Percentiles rank a stretch among this genome's conserved stretches.
Conservation (phyloP, 2,329 filamentous ascomycete species). For the Aspergillus neotritici region DNA sequence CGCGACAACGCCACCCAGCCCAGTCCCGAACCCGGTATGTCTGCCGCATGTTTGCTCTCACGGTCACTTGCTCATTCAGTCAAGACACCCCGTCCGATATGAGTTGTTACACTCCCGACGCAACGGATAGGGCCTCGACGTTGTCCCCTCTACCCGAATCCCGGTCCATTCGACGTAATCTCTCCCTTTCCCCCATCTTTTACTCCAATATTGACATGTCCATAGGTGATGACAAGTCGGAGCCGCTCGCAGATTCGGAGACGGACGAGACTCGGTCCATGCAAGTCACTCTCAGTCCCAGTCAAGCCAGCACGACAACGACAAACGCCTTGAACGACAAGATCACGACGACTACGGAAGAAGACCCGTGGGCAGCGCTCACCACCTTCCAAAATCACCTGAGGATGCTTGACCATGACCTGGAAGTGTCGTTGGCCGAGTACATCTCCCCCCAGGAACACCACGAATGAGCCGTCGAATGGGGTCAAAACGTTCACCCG, state of each 20-base stretch:
- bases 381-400: conserved; percentile 15
- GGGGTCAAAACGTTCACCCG: too few relatives aligned
- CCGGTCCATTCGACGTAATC: conserved; percentile 19
- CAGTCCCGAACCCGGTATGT: conserved; percentile 32
- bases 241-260: conserved; percentile 22
- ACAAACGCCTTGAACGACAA: conserved; percentile 9
- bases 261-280: conserved; percentile 22
- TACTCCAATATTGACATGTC: conserved; percentile 7
- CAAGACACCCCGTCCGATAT: conserved; percentile 36
- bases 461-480: not conserved
- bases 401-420: conserved; percentile 12
- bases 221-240: conserved; percentile 21
- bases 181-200: conserved; percentile 8
- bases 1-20: conserved; percentile 13
- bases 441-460: conserved; percentile 12
- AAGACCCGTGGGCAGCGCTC: conserved; percentile 13
- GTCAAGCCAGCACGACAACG: conserved; percentile 4
- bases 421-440: conserved; percentile 14
- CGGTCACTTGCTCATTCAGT: not conserved
- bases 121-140: conserved; percentile 24
- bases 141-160: conserved; percentile 27
- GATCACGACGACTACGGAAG: not conserved
- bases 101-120: conserved; percentile 34
- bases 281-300: conserved; percentile 12
- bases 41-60: not conserved